Percentiles rank a stretch among this genome's conserved stretches.
phyloP scores from a whole-genome alignment of 139 green algal species.

The Coelastrella sp. region DNA sequence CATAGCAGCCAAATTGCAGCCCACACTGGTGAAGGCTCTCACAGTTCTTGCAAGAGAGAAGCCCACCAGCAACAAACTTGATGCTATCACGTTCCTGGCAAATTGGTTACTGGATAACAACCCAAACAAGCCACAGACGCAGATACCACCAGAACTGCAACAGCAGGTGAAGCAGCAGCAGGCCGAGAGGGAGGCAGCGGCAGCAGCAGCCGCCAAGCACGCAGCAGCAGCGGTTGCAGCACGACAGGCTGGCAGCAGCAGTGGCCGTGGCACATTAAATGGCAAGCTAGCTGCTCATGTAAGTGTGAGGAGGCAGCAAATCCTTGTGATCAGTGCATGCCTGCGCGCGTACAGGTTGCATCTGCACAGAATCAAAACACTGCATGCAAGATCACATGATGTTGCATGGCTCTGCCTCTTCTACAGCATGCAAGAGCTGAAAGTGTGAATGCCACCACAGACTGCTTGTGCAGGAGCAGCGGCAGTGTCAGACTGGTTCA shows the following conservation, averaged over 20 bases:
- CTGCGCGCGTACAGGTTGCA: too few relatives aligned
- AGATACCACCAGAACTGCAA: conserved; percentile 25
- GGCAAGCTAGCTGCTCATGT: background rate
- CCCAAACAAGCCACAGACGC: conserved; percentile 77
- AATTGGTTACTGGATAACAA: conserved; percentile 87
- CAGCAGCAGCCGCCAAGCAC: conserved; percentile 3
- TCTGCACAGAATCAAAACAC: too few relatives aligned
- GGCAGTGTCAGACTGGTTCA: too few relatives aligned
- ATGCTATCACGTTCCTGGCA: conserved; percentile 79
- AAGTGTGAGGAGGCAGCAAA: too few relatives aligned
- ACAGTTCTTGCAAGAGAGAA: conserved; percentile 80
- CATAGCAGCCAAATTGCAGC: conserved; percentile 71
- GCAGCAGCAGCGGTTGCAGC: conserved; percentile 12
- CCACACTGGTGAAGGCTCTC: conserved; percentile 75
- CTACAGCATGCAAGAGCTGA: too few relatives aligned
- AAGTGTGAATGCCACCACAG: too few relatives aligned
- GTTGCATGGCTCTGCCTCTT: background rate
- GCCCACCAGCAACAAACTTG: conserved; percentile 66
- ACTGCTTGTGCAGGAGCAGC: too few relatives aligned
- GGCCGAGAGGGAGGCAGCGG: conserved; percentile 16
- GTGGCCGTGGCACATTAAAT: background rate
- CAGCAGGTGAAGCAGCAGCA: conserved; percentile 12
- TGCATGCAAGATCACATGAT: background rate
- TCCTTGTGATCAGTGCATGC: too few relatives aligned
- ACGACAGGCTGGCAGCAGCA: background rate